These are phyloP conservation scores for Sclerospora graminicola DNA, from an alignment of 352 stramenopile genomes.

Conservation along the genomic window DNA sequence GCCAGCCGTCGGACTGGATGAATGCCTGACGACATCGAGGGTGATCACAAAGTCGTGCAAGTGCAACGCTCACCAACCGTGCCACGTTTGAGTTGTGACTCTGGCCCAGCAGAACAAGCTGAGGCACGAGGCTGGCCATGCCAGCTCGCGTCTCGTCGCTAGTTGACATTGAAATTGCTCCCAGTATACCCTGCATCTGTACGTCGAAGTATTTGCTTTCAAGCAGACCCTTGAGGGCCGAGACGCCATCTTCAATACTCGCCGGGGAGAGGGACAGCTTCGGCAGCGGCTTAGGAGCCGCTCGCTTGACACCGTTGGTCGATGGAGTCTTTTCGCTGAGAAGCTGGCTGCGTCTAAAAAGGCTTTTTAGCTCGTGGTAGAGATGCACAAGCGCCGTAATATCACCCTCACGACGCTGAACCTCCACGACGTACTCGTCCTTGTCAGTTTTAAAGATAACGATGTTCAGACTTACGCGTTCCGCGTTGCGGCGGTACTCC, in stretches of 20 bases:
- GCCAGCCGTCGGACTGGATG: slow-evolving; percentile 68
- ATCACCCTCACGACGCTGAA: slow-evolving; percentile 66
- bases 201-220: slow-evolving; percentile 67
- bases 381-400: slow-evolving; percentile 75
- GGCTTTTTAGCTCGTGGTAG: slow-evolving; percentile 60
- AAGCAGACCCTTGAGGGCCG: slow-evolving; percentile 56
- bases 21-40: slow-evolving; percentile 76
- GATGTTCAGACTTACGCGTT: slow-evolving; percentile 72
- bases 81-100: slow-evolving; percentile 48
- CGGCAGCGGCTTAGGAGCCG: slow-evolving; percentile 49
- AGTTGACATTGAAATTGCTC: slow-evolving; percentile 67
- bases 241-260: slow-evolving; percentile 45
- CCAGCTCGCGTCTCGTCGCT: slow-evolving; percentile 41
- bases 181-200: slow-evolving; percentile 76
- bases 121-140: slow-evolving; percentile 57
- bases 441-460: slow-evolving; percentile 65
- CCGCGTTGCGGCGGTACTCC: slow-evolving; percentile 47
- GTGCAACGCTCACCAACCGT: slow-evolving; percentile 56
- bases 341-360: slow-evolving; percentile 70
- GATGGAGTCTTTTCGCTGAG: slow-evolving; percentile 46
- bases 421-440: slow-evolving; percentile 61
- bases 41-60: slow-evolving; percentile 76
- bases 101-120: slow-evolving; percentile 55
- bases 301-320: slow-evolving; percentile 46
- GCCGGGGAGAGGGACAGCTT: slow-evolving; percentile 34